Evolutionary conservation across 768 basidiomycete genomes (phyloP).

Genomic region (Suillus placidus): DNA sequence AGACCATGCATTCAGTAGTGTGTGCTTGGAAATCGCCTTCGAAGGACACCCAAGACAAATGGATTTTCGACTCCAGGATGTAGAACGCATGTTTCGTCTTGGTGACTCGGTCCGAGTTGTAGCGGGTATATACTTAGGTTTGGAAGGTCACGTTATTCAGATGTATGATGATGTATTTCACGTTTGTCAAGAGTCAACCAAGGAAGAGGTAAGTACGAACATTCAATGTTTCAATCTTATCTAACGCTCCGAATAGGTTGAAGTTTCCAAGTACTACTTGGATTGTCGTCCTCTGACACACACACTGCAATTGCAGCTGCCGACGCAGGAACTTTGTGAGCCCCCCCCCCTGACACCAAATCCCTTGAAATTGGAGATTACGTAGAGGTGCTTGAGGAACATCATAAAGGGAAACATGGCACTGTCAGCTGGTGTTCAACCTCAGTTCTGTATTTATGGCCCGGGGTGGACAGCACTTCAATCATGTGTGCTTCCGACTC

Average conservation of each 20-base stretch:
- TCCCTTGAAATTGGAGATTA: too few relatives aligned
- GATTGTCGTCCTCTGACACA: background rate
- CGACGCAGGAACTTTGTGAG: too few relatives aligned
- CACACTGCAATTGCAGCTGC: too few relatives aligned
- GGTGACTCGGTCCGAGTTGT: background rate
- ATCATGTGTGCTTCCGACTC: too few relatives aligned
- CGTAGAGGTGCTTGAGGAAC: too few relatives aligned
- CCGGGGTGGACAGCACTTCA: too few relatives aligned
- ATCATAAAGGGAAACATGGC: too few relatives aligned
- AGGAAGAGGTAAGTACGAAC: background rate
- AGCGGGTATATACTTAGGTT: background rate
- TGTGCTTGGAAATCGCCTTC: background rate
- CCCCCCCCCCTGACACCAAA: too few relatives aligned
- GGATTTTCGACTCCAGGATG: background rate
- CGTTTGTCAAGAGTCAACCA: background rate
- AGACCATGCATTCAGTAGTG: background rate
- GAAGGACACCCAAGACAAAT: background rate
- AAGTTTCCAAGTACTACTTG: background rate
- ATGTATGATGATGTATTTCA: background rate
- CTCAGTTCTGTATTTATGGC: too few relatives aligned
- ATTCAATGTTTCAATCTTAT: background rate
- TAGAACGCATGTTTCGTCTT: background rate
- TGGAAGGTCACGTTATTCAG: background rate
- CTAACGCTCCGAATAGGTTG: background rate
- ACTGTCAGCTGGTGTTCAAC: too few relatives aligned